Evolutionary conservation across 257 asterid genomes (phyloP).

Genomic region (Capsicum chinense): DNA sequence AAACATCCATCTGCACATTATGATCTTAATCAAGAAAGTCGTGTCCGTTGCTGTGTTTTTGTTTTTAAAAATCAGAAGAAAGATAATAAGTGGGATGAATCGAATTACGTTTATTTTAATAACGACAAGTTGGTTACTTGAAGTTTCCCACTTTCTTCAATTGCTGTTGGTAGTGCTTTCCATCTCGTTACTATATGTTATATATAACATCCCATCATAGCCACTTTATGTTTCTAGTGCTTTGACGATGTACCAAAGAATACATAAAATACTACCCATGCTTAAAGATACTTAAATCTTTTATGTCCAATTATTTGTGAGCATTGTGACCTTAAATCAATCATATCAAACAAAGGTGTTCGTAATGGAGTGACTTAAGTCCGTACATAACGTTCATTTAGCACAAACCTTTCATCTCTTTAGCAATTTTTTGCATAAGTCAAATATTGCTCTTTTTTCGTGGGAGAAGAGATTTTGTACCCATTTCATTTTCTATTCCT

Average conservation of each 20-base stretch:
- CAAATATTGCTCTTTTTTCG: not conserved
- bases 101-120: not conserved
- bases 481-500: not conserved
- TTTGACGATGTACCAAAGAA: constrained; percentile 38
- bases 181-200: constrained; percentile 18
- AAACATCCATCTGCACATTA: not conserved
- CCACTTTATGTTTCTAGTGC: constrained; percentile 38
- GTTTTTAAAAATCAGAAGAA: not conserved
- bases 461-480: not conserved
- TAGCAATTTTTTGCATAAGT: not conserved
- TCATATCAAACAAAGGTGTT: constrained; percentile 21
- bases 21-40: not conserved
- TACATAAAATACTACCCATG: constrained; percentile 32
- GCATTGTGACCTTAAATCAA: not conserved
- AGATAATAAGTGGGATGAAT: not conserved
- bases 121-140: constrained; percentile 18
- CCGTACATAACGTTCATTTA: constrained; percentile 43
- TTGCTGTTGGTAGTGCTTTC: constrained; percentile 18
- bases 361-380: constrained; percentile 29
- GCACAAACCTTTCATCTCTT: not conserved
- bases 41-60: not conserved
- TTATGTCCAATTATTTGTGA: not conserved
- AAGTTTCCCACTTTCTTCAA: constrained; percentile 28
- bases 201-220: constrained; percentile 11
- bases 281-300: constrained; percentile 30